phyloP scores from a whole-genome alignment of 1,284 basidiomycete species.

The Moesziomyces globuligerus region DNA sequence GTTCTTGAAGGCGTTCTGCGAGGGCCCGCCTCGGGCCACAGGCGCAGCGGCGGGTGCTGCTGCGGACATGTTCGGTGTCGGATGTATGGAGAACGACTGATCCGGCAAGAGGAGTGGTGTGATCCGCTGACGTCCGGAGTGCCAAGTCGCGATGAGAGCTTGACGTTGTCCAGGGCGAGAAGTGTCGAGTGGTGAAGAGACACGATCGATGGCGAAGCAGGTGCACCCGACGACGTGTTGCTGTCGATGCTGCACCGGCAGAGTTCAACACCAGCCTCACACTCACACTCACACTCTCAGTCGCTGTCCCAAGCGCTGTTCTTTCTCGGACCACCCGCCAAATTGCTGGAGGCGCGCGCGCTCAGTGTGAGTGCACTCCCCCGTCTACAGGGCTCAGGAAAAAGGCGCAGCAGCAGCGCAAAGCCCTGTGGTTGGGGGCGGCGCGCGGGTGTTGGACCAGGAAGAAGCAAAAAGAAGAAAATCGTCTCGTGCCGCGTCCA shows the following conservation, averaged over 20 bases:
- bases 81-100: background rate
- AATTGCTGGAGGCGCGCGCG: background rate
- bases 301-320: too few species aligned
- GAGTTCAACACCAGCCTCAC: background rate
- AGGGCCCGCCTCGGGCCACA: slow-evolving; percentile 23
- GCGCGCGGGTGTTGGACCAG: background rate
- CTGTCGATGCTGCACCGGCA: too few species aligned
- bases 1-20: slow-evolving; percentile 65
- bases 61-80: slow-evolving; percentile 31
- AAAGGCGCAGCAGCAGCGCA: background rate
- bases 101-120: too few species aligned
- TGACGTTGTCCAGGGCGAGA: background rate
- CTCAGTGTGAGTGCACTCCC: too few species aligned
- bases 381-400: background rate
- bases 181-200: background rate
- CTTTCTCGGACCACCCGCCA: background rate
- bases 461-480: slow-evolving; percentile 1
- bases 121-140: too few species aligned
- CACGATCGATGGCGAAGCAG: too few species aligned
- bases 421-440: background rate
- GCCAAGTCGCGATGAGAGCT: too few species aligned
- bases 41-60: slow-evolving; percentile 43
- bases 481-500: background rate
- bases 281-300: background rate
- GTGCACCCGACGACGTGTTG: too few species aligned